Evolutionary conservation across 805 yeast genomes (phyloP), one percentile per base, ranked within the genome.

Genomic region (Pichia deserticola): DNA sequence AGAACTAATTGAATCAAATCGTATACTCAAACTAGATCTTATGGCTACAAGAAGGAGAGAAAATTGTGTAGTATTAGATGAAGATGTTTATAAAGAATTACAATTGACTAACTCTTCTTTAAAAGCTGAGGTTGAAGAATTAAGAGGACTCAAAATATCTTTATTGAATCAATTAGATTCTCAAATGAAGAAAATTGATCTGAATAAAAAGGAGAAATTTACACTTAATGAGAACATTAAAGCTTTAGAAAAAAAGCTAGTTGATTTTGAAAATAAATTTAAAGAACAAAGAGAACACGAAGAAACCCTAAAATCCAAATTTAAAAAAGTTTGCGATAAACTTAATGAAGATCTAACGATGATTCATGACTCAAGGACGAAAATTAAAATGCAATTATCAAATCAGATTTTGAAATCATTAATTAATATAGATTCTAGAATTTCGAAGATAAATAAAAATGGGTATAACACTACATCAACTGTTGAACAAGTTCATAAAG

Each of bases 11-110:
- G 70, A 67, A 39, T 81, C 77, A 56, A 67, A 76, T 9, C 63
- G 73, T 27, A 67, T 68, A 48, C 56, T 77, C 40, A 71, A 70
- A 43, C 57, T 67, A 34, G 93, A 86, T 62, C 64, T 85, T 37
- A 60, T 72, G 37, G 84, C 90, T 0, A 74, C 88, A 0, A 73
- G 83, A 53, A 67, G 70, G 9, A 82, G 77, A 60, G 85, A 82
- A 54, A 89, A 90, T 1, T 48, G 54, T 34, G 73, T 86, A 28
- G 82, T 71, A 58, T 65, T 86, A 74, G 79, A 81, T 57, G 78
- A 77, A 33, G 73, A 68, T 13, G 81, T 81, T 60, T 83, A 83
- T 57, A 75, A 75, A 45, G 77, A 75, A 42, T 49, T 78, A 34
- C 72, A 74, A 57, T 67, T 66, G 47, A 77, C 77, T 47, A 62